Evolutionary conservation across 2,329 filamentous ascomycete genomes (phyloP).

Genomic region (Acephala macrosclerotiorum): DNA sequence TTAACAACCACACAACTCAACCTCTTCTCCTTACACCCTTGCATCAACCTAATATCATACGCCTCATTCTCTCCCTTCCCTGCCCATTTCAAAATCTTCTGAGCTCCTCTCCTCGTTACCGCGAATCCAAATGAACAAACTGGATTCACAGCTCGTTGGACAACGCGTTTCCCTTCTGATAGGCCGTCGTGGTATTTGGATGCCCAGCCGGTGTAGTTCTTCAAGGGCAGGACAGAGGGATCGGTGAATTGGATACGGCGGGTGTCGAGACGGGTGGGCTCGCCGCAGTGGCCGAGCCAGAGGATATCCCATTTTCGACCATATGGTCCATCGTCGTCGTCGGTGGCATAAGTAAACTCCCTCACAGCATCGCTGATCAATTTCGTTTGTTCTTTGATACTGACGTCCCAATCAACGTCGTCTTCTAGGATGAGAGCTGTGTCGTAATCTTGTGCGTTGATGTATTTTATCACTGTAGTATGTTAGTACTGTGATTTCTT

Average conservation of each 20-base stretch:
- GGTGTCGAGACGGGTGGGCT: conserved; percentile 32
- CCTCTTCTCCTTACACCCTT: conserved; percentile 41
- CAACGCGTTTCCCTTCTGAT: conserved; percentile 37
- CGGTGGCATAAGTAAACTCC: conserved; percentile 34
- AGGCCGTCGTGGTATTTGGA: conserved; percentile 30
- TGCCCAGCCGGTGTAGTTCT: conserved; percentile 40
- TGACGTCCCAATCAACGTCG: conserved; percentile 49
- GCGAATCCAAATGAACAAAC: conserved; percentile 46
- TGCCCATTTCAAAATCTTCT: conserved; percentile 43
- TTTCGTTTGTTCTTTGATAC: conserved; percentile 43
- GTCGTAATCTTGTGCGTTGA: conserved; percentile 35
- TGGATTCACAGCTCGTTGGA: conserved; percentile 38
- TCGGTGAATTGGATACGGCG: conserved; percentile 34
- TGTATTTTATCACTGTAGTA: conserved; percentile 36
- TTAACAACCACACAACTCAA: conserved; percentile 48
- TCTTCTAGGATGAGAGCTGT: conserved; percentile 47
- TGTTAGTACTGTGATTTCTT: no score
- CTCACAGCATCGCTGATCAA: conserved; percentile 45
- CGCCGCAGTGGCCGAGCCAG: conserved; percentile 49
- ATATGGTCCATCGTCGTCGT: conserved; percentile 37
- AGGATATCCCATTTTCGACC: conserved; percentile 47
- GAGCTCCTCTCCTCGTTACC: conserved; percentile 42
- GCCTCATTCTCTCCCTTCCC: conserved; percentile 43
- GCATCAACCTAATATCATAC: conserved; percentile 47
- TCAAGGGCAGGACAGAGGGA: conserved; percentile 31